Conservation (phyloP, 1,139 yeast species). For the Zygosaccharomyces sapae region DNA sequence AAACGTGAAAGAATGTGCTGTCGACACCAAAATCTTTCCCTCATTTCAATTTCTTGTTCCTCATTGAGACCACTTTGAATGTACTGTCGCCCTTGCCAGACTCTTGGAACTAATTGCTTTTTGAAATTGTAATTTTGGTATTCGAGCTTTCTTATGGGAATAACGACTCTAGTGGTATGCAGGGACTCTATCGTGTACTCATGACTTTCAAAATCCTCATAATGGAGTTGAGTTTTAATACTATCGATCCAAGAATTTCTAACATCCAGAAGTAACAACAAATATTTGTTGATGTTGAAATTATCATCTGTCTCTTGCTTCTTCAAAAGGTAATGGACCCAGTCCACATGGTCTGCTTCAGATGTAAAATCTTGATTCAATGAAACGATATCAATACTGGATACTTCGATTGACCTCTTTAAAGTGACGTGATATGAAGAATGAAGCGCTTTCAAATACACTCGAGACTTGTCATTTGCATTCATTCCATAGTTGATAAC, state of each 20-base stretch:
- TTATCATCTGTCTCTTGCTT: constrained; percentile 8
- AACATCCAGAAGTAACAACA: constrained; percentile 30
- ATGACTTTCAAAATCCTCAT: constrained; percentile 26
- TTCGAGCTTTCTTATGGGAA: constrained; percentile 60
- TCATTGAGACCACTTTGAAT: constrained; percentile 55
- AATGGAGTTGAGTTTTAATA: constrained; percentile 20
- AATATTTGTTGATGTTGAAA: constrained; percentile 21
- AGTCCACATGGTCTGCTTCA: constrained; percentile 18
- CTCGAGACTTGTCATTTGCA: constrained; percentile 21
- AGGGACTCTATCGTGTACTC: constrained; percentile 29
- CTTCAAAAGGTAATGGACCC: constrained; percentile 22
- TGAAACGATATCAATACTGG: constrained; percentile 33
- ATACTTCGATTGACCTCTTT: constrained; percentile 34
- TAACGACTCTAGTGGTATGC: constrained; percentile 55
- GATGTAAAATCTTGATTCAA: constrained; percentile 22
- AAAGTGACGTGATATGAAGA: constrained; percentile 38
- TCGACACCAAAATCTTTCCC: constrained; percentile 77
- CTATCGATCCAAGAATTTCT: constrained; percentile 36
- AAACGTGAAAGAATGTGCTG: constrained; percentile 56
- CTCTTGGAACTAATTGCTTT: constrained; percentile 62
- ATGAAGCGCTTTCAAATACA: constrained; percentile 28
- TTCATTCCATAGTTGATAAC: constrained; percentile 30
- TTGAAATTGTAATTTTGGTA: constrained; percentile 39
- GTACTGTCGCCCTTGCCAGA: constrained; percentile 63
- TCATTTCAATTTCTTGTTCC: constrained; percentile 49